Evolutionary conservation across 495 filamentous ascomycete genomes (phyloP), one percentile per base, ranked within the genome.

Genomic region (Talaromyces liani): DNA sequence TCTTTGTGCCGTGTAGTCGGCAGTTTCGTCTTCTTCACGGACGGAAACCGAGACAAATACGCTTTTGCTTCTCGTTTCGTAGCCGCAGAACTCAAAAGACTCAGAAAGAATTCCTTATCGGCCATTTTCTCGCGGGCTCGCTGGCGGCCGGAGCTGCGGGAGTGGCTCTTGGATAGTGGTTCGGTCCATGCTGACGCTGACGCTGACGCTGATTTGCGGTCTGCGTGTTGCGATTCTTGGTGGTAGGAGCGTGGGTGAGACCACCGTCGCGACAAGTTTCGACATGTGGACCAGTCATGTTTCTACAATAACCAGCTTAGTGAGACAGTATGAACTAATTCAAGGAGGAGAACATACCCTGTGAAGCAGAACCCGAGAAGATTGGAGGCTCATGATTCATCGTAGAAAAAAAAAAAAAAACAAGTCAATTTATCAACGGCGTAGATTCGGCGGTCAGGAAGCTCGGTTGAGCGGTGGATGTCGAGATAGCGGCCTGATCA

Each of bases 11-110:
- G 51, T 49, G 68, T 16, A 59, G 72, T 73, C 29, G 67, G 58
- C 58, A 67, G 59, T 56, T 68, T 72, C 24, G 82, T 81, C 49
- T 85, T 86, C n/a, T 22, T 33, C 22, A 33, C 29, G 2, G 60
- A 54, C 6, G 60, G 60, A 72, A 94, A 91, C 36, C 87, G 90
- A 62, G 91, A 85, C 8, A 97, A 79, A 69, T 96, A 97, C 8
- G 88, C 86, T 72, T 88, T 91, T 53, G 92, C 93, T 74, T 97
- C 93, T 61, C 93, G 87, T 73, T 91, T 93, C 1, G 93, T 97
- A 2, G 92, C 87, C 4, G 91, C 89, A 12, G 93, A 91, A 67
- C 84, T 88, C 22, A 97, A 79, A 6, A 97, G 81, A 29, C 90
- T 92, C 9, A 93, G 80, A 66, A 92, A 88, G 66, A 94, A 87